A percentile compares a stretch with the other conserved stretches of the same genome.
phyloP scores from a whole-genome alignment of 2,329 filamentous ascomycete genomes.

The Phialocephala subalpina region DNA sequence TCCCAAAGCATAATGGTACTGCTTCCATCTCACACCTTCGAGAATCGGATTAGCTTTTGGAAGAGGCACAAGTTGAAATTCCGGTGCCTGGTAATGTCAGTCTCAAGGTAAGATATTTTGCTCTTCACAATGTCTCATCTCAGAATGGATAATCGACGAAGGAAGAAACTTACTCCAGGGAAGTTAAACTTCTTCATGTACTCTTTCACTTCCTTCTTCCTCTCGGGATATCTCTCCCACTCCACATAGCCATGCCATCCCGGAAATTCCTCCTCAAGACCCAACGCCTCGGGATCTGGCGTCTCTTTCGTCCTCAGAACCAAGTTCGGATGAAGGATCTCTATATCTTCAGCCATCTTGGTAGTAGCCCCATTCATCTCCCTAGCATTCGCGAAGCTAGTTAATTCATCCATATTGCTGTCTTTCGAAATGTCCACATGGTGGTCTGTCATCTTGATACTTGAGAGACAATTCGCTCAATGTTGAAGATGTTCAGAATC shows the following conservation, averaged over 20 bases:
- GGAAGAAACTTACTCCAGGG: constrained; percentile 17
- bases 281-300: constrained; percentile 9
- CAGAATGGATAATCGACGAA: not conserved
- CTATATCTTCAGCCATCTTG: not conserved
- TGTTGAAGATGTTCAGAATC: not conserved
- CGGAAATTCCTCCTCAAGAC: constrained; percentile 5
- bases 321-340: constrained; percentile 9
- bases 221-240: constrained; percentile 75
- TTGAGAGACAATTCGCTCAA: too few species aligned
- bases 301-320: constrained; percentile 10
- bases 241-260: constrained; percentile 60
- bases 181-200: constrained; percentile 21
- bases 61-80: constrained; percentile 59
- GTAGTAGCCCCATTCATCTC: not conserved
- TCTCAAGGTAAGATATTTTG: not conserved
- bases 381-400: not conserved
- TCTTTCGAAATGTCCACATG: not conserved
- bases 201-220: constrained; percentile 51
- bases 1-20: constrained; percentile 53
- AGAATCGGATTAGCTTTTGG: constrained; percentile 65
- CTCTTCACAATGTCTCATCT: not conserved
- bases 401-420: too few species aligned
- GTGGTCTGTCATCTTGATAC: not conserved
- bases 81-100: constrained; percentile 46
- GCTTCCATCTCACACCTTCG: constrained; percentile 63